A percentile compares a stretch with the other conserved stretches of the same genome.
Evolutionary conservation across 495 filamentous ascomycete genomes (phyloP).

Genomic region (Aspergillus nidulans): DNA sequence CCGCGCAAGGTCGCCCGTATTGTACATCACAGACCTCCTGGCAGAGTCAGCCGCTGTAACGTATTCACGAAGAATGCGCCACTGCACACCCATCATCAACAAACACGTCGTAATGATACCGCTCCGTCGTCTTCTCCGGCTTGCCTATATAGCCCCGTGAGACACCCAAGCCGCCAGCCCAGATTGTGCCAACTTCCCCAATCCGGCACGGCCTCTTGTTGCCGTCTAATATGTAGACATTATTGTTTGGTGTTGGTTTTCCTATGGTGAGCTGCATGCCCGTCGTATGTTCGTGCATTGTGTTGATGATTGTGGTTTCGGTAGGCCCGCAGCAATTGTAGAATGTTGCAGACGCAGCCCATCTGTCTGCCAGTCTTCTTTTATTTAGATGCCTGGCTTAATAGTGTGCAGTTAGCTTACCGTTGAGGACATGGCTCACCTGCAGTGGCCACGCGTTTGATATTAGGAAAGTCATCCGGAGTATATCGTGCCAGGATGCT

Average conservation of each 20-base stretch:
- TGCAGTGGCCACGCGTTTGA: conserved; percentile 6
- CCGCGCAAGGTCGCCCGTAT: conserved; percentile 7
- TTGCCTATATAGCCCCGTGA: conserved; percentile 3
- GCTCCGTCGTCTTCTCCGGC: conserved; percentile 6
- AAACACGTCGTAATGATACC: conserved; percentile 7
- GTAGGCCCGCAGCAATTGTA: conserved; percentile 11
- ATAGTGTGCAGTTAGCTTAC: neutral
- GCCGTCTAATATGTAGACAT: conserved; percentile 7
- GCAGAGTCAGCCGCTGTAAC: too few relatives aligned
- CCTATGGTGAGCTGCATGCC: conserved; percentile 3
- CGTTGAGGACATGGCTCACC: conserved; percentile 10
- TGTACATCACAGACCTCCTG: conserved; percentile 9
- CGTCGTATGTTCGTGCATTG: conserved; percentile 6
- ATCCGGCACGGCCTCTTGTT: neutral
- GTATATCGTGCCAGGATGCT: conserved; percentile 2
- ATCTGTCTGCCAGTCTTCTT: conserved; percentile 4
- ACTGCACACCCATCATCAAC: conserved; percentile 5
- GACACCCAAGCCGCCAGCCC: conserved; percentile 6
- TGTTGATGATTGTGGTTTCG: conserved; percentile 11
- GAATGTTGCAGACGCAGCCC: conserved; percentile 3
- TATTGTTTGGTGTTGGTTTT: conserved; percentile 8
- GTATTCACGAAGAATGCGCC: too few relatives aligned
- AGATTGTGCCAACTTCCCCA: conserved; percentile 4
- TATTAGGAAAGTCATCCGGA: conserved; percentile 6
- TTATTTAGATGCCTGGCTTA: neutral